Base-by-base conservation (phyloP, 139 green algal species). In the Tetradesmus obliquus region DNA sequence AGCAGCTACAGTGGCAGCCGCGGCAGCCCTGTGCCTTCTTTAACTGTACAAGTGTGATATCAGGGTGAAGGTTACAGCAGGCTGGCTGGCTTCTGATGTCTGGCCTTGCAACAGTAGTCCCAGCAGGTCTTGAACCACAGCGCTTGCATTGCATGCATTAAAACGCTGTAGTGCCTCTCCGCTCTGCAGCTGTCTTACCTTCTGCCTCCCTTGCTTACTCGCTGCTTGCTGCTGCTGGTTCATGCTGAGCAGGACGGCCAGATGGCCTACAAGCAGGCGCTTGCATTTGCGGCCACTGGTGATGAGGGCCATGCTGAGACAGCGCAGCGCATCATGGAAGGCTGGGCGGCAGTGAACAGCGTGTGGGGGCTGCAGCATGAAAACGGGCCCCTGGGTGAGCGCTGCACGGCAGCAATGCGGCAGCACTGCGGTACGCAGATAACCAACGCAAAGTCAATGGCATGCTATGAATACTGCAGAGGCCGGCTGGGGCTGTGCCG, bases 211-310 rank as follows among this genome's bases (percentile, higher is more conserved):
- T 9, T 66, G 57, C 57, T 66, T 9, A 24, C 3, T 19, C 7
- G 1, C 66, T 76, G 15, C 15, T 19, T 3, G 66, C 17, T 5
- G 17, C 6, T 66, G 57, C 57, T 76, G 66, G 0, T 24, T 76
- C n/a, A 19, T 7, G 6, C 57, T 13, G 7, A 7, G 7, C 66
- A 76, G 76, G 82, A 87, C 17, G 82, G 55, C 53, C 20, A 58
- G 51, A 87, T 87, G 82, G 82, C 82, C 1, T 87, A 72, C 82
- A 69, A 71, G 20, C 54, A 69, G 54, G 82, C 82, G 53, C 55
- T 87, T 5, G 82, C 82, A 3, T 87, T 45, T 12, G 53, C 55
- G 2, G 54, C n/a, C 53, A 87, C 53, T 32, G 82, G 82, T 9
- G 54, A 87, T 19, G 82, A 8, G 19, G 54, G 15, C 2, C 54